Conservation (phyloP, 2,329 filamentous ascomycete species). For the Dothiorella sarmentorum region DNA sequence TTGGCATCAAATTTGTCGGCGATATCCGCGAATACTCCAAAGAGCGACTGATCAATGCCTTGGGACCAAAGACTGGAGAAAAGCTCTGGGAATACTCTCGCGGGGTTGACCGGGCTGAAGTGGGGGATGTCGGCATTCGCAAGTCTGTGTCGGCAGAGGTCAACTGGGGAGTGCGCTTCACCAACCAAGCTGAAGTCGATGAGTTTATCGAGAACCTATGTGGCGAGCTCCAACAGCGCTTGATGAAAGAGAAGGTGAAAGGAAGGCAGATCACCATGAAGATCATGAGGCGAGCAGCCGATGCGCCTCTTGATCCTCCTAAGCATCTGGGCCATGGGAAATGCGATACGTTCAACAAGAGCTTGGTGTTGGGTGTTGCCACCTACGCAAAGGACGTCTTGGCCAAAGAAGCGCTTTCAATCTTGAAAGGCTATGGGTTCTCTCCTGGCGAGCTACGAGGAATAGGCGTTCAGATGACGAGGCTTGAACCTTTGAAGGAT, state of each 20-base stretch:
- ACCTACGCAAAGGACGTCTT: conserved; percentile 72
- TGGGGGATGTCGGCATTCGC: conserved; percentile 78
- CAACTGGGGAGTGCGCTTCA: conserved; percentile 96
- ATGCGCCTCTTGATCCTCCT: conserved; percentile 84
- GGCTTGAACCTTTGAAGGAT: conserved; percentile 73
- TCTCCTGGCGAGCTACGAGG: conserved; percentile 91
- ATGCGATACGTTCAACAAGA: conserved; percentile 93
- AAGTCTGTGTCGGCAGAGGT: conserved; percentile 97
- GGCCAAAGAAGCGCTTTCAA: conserved; percentile 77
- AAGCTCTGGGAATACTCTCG: conserved; percentile 87
- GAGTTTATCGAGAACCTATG: conserved; percentile 85
- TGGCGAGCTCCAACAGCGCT: conserved; percentile 74
- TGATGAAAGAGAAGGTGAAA: conserved; percentile 80
- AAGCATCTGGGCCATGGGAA: conserved; percentile 95
- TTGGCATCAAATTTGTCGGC: conserved; percentile 76
- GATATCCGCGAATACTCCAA: conserved; percentile 75
- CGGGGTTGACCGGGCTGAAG: conserved; percentile 80
- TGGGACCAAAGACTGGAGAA: conserved; percentile 90
- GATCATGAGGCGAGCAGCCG: conserved; percentile 81
- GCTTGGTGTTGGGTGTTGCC: conserved; percentile 73
- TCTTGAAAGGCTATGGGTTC: conserved; percentile 77
- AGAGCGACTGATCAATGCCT: conserved; percentile 66
- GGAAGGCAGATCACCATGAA: conserved; percentile 90
- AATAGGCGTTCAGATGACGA: conserved; percentile 89
- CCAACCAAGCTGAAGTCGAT: conserved; percentile 87